Evolutionary conservation across 2,329 filamentous ascomycete species (phyloP), one percentile per base, ranked within the genome.

Genomic region (Aschersonia sp.): DNA sequence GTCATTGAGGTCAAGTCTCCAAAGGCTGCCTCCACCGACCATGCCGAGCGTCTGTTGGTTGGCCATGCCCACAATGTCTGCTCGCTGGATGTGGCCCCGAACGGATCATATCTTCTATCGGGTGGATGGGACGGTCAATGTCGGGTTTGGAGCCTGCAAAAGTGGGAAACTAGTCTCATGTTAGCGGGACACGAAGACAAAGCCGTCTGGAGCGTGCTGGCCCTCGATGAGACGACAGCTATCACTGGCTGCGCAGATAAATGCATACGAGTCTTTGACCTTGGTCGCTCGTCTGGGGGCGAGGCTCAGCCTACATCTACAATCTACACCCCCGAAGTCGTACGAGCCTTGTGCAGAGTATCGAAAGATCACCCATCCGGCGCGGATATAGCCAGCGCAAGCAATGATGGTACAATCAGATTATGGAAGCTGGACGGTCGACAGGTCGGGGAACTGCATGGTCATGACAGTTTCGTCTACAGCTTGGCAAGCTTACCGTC

Each of bases 381-480:
- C 9, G 91, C 89, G 20, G 83, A 94, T n/a, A 89, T 98, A 61
- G 92, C 89, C 44, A 94, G 89, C 43, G 89, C 92, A 12, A 87
- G 88, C 56, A 98, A 97, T 59, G 92, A 98, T 59, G 87, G 88
- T 31, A 71, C 89, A 28, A 85, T 98, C 52, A 79, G 89, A 44
- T 65, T 97, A 4, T 98, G 89, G 85, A 92, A 83, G 38, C 60
- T 94, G 30, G 78, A 84, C 47, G 92, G 92, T 0, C 72, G 82
- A 45, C 76, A 86, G 50, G 72, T 95, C 9, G 83, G 76, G 7
- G 82, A 89, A 62, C 72, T 98, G 3, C 77, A 82, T 51, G 92
- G 91, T 0, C 94, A 98, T 58, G 89, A 94, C 49, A 94, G 84
- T 60, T 98, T 95, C 61, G 92, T 98, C 50, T 98, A 98, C 65